Base-by-base conservation (phyloP, 352 stramenopile genomes). In the Thraustochytrium striatum region DNA sequence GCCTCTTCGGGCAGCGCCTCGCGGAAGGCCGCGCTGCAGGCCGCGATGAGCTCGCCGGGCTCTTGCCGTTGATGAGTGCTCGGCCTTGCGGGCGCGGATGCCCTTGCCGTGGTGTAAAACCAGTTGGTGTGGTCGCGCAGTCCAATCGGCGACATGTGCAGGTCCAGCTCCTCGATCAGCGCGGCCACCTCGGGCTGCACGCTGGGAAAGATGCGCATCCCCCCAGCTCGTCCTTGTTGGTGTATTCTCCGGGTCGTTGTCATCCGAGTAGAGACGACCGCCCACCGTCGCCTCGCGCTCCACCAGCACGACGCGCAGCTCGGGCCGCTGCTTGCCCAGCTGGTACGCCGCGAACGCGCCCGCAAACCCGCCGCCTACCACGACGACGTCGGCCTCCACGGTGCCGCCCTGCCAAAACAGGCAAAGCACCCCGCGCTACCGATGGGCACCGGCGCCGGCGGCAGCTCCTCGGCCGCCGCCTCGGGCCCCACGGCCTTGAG, bases 181-280 rank as follows among this genome's bases (percentile, higher is more conserved):
- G 43, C n/a, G 0, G 65, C 65, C 28, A 75, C 39, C 8, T 30
- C 21, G 5, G 44, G 65, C 44, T 75, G 65, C 25, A 62, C 52
- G 0, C 30, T 43, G 16, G 44, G 44, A 38, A 75, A 75, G 35
- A 75, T 38, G 13, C 65, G 44, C 65, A 75, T 75, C 16, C 65
- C 65, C 65, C 65, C 3, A 75, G 65, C 65, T 75, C 65, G 50
- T 75, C 65, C 65, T 38, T 75, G 11, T 75, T 75, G 35, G 16
- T 16, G 47, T 55, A 55, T 55, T 55, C 16, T 55, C 47, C 16
- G 47, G 47, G 11, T 75, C 65, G 47, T 75, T 75, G 41, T 75
- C 65, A 25, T 75, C 65, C 30, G 32, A 55, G 36, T 61, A 75
- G 32, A 75, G 52, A 0, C 65, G 21, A 0, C 65, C 65, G 50